These are phyloP conservation scores for Zygoascus meyerae DNA, from an alignment of 1,139 yeast species.

Conservation along the genomic window DNA sequence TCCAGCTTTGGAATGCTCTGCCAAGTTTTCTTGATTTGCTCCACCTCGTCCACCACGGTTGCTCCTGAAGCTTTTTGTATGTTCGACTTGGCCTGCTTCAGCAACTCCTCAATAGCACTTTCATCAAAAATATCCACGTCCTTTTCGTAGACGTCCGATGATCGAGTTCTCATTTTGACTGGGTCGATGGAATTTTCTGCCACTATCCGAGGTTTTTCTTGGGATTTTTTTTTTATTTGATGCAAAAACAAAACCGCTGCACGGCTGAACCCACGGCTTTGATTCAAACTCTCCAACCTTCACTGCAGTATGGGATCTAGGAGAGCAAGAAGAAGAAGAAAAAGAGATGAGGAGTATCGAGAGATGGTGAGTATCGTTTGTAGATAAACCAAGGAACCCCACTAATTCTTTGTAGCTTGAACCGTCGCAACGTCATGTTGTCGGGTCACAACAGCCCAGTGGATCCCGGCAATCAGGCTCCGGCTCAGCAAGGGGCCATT, in stretches of 20 bases:
- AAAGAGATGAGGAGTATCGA: conserved; percentile 4
- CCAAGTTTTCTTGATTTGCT: conserved; percentile 19
- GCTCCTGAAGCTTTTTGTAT: conserved; percentile 8
- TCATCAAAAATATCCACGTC: conserved; percentile 10
- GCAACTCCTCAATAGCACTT: conserved; percentile 21
- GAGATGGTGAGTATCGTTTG: not conserved
- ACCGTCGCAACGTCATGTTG: not conserved
- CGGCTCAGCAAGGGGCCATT: no score
- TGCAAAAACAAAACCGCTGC: no score
- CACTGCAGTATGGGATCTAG: not conserved
- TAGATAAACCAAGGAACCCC: not conserved
- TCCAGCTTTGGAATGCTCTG: conserved; percentile 26
- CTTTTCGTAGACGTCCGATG: not conserved
- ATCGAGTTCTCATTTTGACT: conserved; percentile 2
- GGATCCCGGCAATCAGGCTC: not conserved
- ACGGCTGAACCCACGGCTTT: no score
- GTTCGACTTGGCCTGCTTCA: conserved; percentile 23
- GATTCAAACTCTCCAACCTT: no score
- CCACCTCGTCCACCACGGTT: conserved; percentile 9
- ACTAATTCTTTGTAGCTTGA: not conserved
- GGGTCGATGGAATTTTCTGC: no score
- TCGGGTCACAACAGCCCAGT: not conserved
- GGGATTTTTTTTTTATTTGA: no score
- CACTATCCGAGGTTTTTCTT: no score
- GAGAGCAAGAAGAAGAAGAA: conserved; percentile 1